Evolutionary conservation across 768 basidiomycete genomes (phyloP).

Genomic region (Cubamyces sp.): DNA sequence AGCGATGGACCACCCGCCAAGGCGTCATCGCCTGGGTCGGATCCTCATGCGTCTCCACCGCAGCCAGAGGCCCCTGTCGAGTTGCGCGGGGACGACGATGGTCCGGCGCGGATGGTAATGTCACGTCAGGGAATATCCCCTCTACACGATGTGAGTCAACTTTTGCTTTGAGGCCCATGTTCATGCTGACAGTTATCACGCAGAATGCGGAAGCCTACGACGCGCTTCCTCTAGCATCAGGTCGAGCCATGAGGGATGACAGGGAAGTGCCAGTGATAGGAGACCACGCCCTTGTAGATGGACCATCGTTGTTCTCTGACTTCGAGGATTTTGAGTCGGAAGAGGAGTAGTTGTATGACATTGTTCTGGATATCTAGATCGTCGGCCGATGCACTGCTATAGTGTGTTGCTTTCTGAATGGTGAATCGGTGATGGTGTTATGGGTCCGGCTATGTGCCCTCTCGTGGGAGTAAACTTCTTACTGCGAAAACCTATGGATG

Average conservation of each 20-base stretch:
- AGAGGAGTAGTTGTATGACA: background rate
- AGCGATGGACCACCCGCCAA: background rate
- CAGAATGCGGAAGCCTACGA: too few species aligned
- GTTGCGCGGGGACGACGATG: background rate
- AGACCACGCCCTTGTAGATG: constrained; percentile 8
- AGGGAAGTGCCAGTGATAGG: background rate
- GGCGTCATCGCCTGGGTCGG: background rate
- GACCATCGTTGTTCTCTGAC: constrained; percentile 25
- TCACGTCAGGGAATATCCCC: background rate
- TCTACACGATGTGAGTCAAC: background rate
- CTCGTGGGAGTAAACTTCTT: too few species aligned
- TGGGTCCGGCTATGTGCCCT: too few species aligned
- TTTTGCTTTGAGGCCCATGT: too few species aligned
- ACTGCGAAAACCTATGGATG: too few species aligned
- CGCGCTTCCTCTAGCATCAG: background rate
- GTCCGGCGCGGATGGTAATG: background rate
- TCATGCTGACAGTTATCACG: too few species aligned
- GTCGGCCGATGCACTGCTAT: too few species aligned
- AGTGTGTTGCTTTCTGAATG: too few species aligned
- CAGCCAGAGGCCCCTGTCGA: background rate
- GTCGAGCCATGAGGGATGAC: background rate
- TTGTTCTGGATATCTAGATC: too few species aligned
- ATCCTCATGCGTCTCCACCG: background rate
- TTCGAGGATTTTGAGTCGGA: constrained; percentile 8
- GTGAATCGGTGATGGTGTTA: too few species aligned